phyloP scores from a whole-genome alignment of 495 filamentous ascomycete species.

The Rusavskia elegans region DNA sequence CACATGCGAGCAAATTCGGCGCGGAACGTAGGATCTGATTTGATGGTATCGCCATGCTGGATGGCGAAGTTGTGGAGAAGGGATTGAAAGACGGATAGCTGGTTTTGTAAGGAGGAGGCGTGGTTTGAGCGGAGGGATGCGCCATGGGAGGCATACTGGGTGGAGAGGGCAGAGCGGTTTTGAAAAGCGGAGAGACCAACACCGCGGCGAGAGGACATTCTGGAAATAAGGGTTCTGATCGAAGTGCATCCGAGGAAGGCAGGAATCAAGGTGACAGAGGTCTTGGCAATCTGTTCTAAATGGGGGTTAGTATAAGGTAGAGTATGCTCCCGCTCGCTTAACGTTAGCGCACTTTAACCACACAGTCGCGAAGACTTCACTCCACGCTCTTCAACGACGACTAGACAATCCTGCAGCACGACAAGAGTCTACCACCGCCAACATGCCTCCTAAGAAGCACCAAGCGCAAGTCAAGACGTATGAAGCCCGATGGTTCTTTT shows the following conservation, averaged over 20 bases:
- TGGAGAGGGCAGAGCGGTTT: slow-evolving; percentile 59
- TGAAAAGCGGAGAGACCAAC: slow-evolving; percentile 88
- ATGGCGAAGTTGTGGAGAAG: slow-evolving; percentile 86
- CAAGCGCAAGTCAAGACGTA: slow-evolving; percentile 14
- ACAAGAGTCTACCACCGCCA: slow-evolving; percentile 15
- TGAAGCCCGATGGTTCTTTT: background rate
- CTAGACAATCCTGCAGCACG: background rate
- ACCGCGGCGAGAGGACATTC: slow-evolving; percentile 40
- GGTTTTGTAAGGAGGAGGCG: slow-evolving; percentile 67
- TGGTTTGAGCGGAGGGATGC: slow-evolving; percentile 66
- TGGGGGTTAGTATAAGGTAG: background rate
- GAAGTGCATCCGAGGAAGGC: background rate
- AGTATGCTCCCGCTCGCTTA: background rate
- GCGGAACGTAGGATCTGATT: slow-evolving; percentile 84
- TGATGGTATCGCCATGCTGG: slow-evolving; percentile 87
- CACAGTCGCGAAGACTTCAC: background rate
- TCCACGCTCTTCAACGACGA: background rate
- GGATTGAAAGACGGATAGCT: slow-evolving; percentile 89
- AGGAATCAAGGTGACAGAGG: background rate
- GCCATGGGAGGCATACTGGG: slow-evolving; percentile 81
- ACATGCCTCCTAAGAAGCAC: slow-evolving; percentile 31
- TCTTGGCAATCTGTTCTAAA: background rate
- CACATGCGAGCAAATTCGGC: slow-evolving; percentile 98
- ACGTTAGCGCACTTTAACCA: background rate
- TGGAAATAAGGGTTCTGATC: background rate